A percentile compares a stretch with the other conserved stretches of the same genome.
phyloP scores from a whole-genome alignment of 768 basidiomycete genomes.

The Lactifluus rugatus region DNA sequence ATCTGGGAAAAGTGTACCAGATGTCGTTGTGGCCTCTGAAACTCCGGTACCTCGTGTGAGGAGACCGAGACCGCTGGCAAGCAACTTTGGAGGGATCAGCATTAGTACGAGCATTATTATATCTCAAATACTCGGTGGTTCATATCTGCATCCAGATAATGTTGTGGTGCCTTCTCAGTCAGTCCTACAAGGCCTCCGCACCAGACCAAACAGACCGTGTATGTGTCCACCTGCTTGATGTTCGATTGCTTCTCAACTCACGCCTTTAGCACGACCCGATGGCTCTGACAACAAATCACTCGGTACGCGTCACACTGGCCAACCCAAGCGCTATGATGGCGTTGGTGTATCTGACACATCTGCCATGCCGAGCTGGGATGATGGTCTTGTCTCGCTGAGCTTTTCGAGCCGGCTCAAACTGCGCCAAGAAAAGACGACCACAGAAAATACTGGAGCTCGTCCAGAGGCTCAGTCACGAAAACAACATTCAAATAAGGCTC shows the following conservation, averaged over 20 bases:
- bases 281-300: not conserved
- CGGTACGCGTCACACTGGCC: not conserved
- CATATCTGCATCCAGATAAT: constrained; percentile 6
- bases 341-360: not conserved
- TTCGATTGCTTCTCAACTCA: not conserved
- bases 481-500: not conserved
- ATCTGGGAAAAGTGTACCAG: not conserved
- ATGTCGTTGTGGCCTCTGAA: not conserved
- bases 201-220: not conserved
- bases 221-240: not conserved
- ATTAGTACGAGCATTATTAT: constrained; percentile 6
- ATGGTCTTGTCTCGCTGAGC: constrained; percentile 4
- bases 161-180: not conserved
- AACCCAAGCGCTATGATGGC: not conserved
- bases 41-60: not conserved
- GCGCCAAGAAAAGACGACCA: not conserved
- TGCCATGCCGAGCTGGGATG: not conserved
- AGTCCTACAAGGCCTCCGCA: not conserved
- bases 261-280: not conserved
- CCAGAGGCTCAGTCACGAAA: not conserved
- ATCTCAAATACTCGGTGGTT: not conserved
- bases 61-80: constrained; percentile 11
- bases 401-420: constrained; percentile 4
- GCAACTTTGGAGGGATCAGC: constrained; percentile 13
- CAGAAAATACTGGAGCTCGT: not conserved